A percentile compares a stretch with the other conserved stretches of the same genome.
phyloP scores from a whole-genome alignment of 2,329 filamentous ascomycete species.

The Colletotrichum sp. region DNA sequence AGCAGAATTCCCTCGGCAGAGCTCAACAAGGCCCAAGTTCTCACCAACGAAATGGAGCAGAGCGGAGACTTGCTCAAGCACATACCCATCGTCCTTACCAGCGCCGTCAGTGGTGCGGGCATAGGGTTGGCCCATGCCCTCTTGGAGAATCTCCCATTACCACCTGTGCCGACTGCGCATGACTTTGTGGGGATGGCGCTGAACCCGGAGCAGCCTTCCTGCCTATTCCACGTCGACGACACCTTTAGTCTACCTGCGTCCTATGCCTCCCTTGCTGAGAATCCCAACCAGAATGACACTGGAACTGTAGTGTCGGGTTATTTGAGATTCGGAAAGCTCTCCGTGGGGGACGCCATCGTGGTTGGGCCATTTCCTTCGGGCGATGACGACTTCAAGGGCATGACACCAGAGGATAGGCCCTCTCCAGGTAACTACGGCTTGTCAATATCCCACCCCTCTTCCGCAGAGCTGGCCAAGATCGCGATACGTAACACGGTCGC shows the following conservation, averaged over 20 bases:
- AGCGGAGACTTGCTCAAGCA: slow-evolving; percentile 48
- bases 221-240: slow-evolving; percentile 90
- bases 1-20: slow-evolving; percentile 62
- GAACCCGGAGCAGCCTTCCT: slow-evolving; percentile 64
- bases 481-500: slow-evolving; percentile 58
- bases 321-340: slow-evolving; percentile 77
- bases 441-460: slow-evolving; percentile 58
- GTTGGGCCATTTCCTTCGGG: slow-evolving; percentile 78
- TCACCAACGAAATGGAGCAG: slow-evolving; percentile 55
- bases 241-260: slow-evolving; percentile 77
- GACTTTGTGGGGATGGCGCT: slow-evolving; percentile 60
- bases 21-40: slow-evolving; percentile 59
- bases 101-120: slow-evolving; percentile 82
- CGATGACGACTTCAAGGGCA: slow-evolving; percentile 47
- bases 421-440: slow-evolving; percentile 53
- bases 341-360: slow-evolving; percentile 77
- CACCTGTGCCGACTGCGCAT: slow-evolving; percentile 54
- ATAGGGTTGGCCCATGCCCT: slow-evolving; percentile 84
- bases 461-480: slow-evolving; percentile 56
- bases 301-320: slow-evolving; percentile 85
- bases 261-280: slow-evolving; percentile 52
- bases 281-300: slow-evolving; percentile 43
- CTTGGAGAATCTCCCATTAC: slow-evolving; percentile 76
- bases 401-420: slow-evolving; percentile 49
- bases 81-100: slow-evolving; percentile 88